Evolutionary conservation across 2,329 filamentous ascomycete genomes (phyloP).

Genomic region (Diaporthe citri): DNA sequence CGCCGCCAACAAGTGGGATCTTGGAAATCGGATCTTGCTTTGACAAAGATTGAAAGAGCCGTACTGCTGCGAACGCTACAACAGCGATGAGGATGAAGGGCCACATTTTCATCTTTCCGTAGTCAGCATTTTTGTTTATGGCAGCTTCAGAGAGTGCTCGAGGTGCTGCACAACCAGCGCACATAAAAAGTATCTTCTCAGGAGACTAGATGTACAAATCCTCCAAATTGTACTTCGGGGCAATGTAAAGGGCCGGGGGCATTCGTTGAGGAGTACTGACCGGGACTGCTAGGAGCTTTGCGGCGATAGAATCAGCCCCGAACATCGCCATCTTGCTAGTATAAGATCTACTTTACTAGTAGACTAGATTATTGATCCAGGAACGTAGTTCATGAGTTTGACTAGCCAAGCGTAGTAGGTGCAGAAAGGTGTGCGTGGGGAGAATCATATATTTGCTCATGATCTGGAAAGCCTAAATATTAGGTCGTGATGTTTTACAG

Average conservation of each 20-base stretch:
- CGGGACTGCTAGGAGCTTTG: not conserved
- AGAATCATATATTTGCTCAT: conserved; percentile 2
- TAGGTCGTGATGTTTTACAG: not conserved
- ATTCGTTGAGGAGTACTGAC: not conserved
- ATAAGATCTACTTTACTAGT: not conserved
- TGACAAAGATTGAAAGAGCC: conserved; percentile 24
- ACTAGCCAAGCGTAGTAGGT: too few species aligned
- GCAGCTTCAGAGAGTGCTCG: not conserved
- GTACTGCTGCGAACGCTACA: conserved; percentile 9
- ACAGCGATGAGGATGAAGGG: not conserved
- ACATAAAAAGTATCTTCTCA: not conserved
- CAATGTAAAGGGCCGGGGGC: too few species aligned
- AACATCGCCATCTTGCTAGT: not conserved
- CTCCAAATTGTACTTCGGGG: not conserved
- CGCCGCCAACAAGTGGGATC: conserved; percentile 46
- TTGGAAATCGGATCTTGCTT: conserved; percentile 41
- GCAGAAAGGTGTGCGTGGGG: not conserved
- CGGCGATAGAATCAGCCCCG: not conserved
- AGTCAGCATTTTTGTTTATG: not conserved
- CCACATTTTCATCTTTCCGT: conserved; percentile 9
- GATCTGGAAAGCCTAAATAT: not conserved
- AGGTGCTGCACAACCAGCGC: not conserved
- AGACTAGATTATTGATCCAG: not conserved
- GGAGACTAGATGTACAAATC: not conserved
- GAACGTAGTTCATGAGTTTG: not conserved